Evolutionary conservation across 768 basidiomycete species (phyloP).

Genomic region (Pulveroboletus ravenelii): DNA sequence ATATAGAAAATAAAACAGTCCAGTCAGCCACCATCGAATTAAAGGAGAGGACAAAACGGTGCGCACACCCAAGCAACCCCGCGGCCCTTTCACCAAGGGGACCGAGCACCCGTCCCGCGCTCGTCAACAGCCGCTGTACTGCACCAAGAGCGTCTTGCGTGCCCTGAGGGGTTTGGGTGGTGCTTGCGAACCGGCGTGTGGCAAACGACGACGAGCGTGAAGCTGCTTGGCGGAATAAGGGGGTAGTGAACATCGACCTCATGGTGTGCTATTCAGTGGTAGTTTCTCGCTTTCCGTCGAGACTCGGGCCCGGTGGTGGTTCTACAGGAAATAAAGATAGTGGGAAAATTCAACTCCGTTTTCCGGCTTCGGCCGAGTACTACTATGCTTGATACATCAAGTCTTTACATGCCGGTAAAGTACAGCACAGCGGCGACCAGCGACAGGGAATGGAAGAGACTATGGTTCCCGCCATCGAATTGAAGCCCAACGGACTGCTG

Average conservation of each 20-base stretch:
- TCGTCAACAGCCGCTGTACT: slow-evolving; percentile 54
- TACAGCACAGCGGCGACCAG: too few species aligned
- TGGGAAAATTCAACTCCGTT: slow-evolving; percentile 1
- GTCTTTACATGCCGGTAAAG: too few species aligned
- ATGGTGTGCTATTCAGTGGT: slow-evolving; percentile 13
- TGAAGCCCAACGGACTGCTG: too few species aligned
- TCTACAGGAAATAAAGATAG: background rate
- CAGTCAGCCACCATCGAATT: background rate
- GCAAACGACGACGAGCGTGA: slow-evolving; percentile 14
- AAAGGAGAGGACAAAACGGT: background rate
- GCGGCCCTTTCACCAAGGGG: slow-evolving; percentile 52
- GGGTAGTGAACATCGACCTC: slow-evolving; percentile 24
- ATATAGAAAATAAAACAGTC: background rate
- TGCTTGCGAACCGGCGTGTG: slow-evolving; percentile 40
- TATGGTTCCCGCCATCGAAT: too few species aligned
- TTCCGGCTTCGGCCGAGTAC: slow-evolving; percentile 8
- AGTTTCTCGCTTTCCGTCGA: background rate
- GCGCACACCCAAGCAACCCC: slow-evolving; percentile 52
- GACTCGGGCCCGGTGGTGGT: background rate
- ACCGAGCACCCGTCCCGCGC: slow-evolving; percentile 44
- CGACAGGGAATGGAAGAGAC: too few species aligned
- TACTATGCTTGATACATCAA: too few species aligned
- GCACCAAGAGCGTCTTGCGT: slow-evolving; percentile 57
- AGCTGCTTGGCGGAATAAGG: slow-evolving; percentile 21
- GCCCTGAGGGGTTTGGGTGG: slow-evolving; percentile 32